A percentile compares a stretch with the other conserved stretches of the same genome.
Evolutionary conservation across 2,329 filamentous ascomycete species (phyloP).

Genomic region (Coniochaeta prunicola): DNA sequence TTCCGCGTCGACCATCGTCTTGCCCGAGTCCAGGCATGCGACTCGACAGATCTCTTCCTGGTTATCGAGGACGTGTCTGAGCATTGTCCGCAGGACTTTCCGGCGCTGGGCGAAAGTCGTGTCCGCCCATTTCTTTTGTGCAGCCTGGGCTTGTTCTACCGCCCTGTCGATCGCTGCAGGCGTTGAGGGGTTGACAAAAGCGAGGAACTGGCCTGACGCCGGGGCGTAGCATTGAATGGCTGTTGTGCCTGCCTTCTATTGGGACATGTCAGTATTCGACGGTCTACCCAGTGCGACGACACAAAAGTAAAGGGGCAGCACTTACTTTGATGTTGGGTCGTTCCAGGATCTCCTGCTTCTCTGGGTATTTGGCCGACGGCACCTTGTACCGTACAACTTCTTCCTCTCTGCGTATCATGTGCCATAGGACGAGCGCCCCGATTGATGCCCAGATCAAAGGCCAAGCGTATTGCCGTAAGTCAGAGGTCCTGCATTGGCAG

Average conservation of each 20-base stretch:
- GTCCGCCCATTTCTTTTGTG: slow-evolving; percentile 69
- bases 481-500: background rate
- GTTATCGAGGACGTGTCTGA: slow-evolving; percentile 79
- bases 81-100: slow-evolving; percentile 71
- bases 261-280: slow-evolving; percentile 7
- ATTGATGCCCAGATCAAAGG: background rate
- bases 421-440: slow-evolving; percentile 4
- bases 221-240: slow-evolving; percentile 82
- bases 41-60: slow-evolving; percentile 80
- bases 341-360: slow-evolving; percentile 50
- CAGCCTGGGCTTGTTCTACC: slow-evolving; percentile 63
- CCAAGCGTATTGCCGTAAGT: background rate
- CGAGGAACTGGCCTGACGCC: slow-evolving; percentile 79
- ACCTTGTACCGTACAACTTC: slow-evolving; percentile 52
- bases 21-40: slow-evolving; percentile 88
- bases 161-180: slow-evolving; percentile 70
- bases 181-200: slow-evolving; percentile 69
- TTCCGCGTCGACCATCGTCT: slow-evolving; percentile 90
- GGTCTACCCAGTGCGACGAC: background rate
- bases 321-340: slow-evolving; percentile 52
- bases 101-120: slow-evolving; percentile 74
- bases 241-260: slow-evolving; percentile 50
- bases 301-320: background rate
- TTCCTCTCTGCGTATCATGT: slow-evolving; percentile 24
- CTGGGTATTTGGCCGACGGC: slow-evolving; percentile 52